phyloP scores from a whole-genome alignment of 2,329 filamentous ascomycete genomes.

The Tolypocladium endophyticum region DNA sequence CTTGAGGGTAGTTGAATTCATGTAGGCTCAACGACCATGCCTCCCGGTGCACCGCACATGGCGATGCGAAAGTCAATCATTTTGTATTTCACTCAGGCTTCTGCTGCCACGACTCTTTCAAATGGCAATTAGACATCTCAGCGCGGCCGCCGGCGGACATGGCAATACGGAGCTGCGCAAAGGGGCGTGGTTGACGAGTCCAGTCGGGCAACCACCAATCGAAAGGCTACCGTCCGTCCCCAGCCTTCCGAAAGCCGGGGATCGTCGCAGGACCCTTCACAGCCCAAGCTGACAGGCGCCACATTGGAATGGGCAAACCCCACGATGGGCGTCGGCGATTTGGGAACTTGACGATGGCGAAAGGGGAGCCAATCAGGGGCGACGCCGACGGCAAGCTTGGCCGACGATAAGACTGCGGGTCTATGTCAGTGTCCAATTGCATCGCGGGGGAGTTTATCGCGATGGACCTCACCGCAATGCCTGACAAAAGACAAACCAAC shows the following conservation, averaged over 20 bases:
- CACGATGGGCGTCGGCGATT: background rate
- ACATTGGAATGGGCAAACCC: background rate
- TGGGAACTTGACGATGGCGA: background rate
- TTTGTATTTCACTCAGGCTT: background rate
- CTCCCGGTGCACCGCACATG: background rate
- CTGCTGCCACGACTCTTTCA: background rate
- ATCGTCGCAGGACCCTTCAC: background rate
- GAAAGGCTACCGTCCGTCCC: background rate
- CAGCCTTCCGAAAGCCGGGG: background rate
- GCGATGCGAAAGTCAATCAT: background rate
- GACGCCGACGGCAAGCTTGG: background rate
- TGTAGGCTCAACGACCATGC: background rate
- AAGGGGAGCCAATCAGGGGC: background rate
- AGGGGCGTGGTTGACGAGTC: background rate
- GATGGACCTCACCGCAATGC: background rate
- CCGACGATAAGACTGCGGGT: background rate
- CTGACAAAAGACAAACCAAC: background rate
- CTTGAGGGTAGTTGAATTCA: background rate
- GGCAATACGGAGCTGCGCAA: background rate
- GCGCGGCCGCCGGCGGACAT: background rate
- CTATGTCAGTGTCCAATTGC: background rate
- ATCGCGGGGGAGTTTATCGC: background rate
- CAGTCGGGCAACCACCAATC: background rate
- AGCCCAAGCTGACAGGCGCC: background rate
- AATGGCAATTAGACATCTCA: background rate